Evolutionary conservation across 2,329 filamentous ascomycete genomes (phyloP).

Genomic region (Camptophora hylomeconis): DNA sequence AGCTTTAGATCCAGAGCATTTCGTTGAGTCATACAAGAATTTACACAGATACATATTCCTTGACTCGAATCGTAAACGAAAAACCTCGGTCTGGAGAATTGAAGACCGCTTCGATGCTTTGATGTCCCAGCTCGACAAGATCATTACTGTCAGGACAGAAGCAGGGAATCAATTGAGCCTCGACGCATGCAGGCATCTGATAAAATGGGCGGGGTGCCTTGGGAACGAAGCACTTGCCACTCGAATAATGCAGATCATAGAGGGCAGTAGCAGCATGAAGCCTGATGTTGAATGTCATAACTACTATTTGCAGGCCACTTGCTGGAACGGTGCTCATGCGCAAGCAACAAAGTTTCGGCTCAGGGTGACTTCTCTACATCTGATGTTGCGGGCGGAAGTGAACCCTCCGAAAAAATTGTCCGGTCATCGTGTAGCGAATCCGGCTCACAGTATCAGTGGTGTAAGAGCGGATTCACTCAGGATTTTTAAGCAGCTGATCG

Average conservation of each 20-base stretch:
- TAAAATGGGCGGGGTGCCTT: conserved; percentile 38
- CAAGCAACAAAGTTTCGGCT: conserved; percentile 24
- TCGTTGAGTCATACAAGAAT: conserved; percentile 33
- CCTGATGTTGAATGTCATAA: conserved; percentile 43
- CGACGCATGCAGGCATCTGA: conserved; percentile 38
- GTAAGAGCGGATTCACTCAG: conserved; percentile 24
- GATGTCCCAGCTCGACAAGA: conserved; percentile 22
- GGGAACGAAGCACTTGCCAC: conserved; percentile 32
- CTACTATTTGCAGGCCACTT: conserved; percentile 36
- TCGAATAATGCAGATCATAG: conserved; percentile 31
- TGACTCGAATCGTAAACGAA: conserved; percentile 14
- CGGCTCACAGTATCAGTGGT: conserved; percentile 13
- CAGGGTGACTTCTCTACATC: conserved; percentile 21
- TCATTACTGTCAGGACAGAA: conserved; percentile 26
- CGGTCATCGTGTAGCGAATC: conserved; percentile 17
- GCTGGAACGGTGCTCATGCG: conserved; percentile 32
- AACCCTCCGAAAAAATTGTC: conserved; percentile 10
- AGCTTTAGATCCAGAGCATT: conserved; percentile 45
- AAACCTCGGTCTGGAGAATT: no score
- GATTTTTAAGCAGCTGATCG: conserved; percentile 37
- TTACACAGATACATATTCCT: conserved; percentile 33
- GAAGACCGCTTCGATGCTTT: conserved; percentile 28
- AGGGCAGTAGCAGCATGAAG: conserved; percentile 24
- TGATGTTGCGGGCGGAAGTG: conserved; percentile 13
- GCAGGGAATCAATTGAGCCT: conserved; percentile 27